phyloP scores from a whole-genome alignment of 495 filamentous ascomycete genomes.

The Oidiodendron maius region DNA sequence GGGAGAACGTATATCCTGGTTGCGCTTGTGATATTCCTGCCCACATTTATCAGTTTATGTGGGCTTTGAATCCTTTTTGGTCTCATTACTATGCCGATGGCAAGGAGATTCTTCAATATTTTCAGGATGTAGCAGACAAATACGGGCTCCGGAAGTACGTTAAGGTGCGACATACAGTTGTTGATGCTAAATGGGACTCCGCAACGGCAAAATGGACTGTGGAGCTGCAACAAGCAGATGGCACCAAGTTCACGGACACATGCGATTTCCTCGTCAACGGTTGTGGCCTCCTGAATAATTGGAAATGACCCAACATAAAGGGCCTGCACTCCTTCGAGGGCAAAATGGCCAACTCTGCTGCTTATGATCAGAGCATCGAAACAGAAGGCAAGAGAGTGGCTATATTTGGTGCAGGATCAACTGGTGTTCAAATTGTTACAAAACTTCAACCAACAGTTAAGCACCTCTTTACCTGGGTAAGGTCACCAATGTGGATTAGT shows the following conservation, averaged over 20 bases:
- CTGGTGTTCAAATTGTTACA: constrained; percentile 50
- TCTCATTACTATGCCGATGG: constrained; percentile 47
- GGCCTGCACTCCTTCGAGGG: constrained; percentile 33
- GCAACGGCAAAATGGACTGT: constrained; percentile 41
- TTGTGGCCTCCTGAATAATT: constrained; percentile 47
- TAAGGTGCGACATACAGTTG: constrained; percentile 34
- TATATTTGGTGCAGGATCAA: constrained; percentile 51
- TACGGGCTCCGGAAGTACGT: constrained; percentile 44
- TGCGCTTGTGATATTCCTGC: constrained; percentile 34
- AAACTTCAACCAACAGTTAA: constrained; percentile 37
- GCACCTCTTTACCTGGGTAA: constrained; percentile 46
- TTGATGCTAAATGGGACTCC: constrained; percentile 41
- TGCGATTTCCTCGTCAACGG: constrained; percentile 47
- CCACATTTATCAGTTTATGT: constrained; percentile 30
- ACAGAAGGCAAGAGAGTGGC: constrained; percentile 47
- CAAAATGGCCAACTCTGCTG: constrained; percentile 38
- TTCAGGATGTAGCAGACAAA: constrained; percentile 42
- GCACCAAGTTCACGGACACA: constrained; percentile 30
- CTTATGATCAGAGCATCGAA: constrained; percentile 38
- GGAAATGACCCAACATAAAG: constrained; percentile 25
- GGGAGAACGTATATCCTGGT: constrained; percentile 45
- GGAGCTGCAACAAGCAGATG: neutral
- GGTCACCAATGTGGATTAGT: constrained; percentile 51
- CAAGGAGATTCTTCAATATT: constrained; percentile 48
- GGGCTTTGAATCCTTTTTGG: constrained; percentile 50